These are phyloP conservation scores for Pythium aristosporum DNA, from an alignment of 352 stramenopile species.

Conservation along the genomic window DNA sequence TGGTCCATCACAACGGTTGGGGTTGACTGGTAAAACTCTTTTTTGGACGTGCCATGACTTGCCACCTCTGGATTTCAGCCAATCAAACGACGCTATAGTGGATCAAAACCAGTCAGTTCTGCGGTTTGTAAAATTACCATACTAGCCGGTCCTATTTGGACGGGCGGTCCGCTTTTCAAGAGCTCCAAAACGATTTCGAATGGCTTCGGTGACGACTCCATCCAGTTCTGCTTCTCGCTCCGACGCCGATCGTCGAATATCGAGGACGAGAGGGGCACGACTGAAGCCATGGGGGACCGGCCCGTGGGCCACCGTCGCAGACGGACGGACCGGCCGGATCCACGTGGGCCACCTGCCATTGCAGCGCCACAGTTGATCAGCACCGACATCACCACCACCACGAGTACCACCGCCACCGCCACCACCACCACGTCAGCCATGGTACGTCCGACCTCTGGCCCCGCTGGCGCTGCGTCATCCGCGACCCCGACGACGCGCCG, in stretches of 20 bases:
- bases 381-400: not conserved
- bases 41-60: too few species aligned
- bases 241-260: constrained; percentile 25
- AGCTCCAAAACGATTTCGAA: constrained; percentile 31
- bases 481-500: constrained; percentile 1
- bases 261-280: constrained; percentile 14
- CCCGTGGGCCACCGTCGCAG: constrained; percentile 10
- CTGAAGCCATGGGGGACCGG: constrained; percentile 16
- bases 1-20: too few species aligned
- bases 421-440: constrained; percentile 3
- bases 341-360: not conserved
- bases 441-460: constrained; percentile 2
- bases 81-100: not conserved
- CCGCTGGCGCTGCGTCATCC: not conserved
- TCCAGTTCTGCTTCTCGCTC: constrained; percentile 15
- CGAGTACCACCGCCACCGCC: not conserved
- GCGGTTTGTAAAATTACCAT: constrained; percentile 9
- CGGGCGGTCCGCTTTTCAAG: constrained; percentile 5
- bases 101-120: constrained; percentile 9
- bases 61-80: constrained; percentile 5
- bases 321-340: not conserved
- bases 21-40: too few species aligned
- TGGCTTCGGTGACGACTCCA: constrained; percentile 35
- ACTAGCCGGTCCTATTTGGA: not conserved
- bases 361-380: not conserved